A percentile compares a stretch with the other conserved stretches of the same genome.
phyloP scores from a whole-genome alignment of 148 eudicot species.

The Simmondsia chinensis region DNA sequence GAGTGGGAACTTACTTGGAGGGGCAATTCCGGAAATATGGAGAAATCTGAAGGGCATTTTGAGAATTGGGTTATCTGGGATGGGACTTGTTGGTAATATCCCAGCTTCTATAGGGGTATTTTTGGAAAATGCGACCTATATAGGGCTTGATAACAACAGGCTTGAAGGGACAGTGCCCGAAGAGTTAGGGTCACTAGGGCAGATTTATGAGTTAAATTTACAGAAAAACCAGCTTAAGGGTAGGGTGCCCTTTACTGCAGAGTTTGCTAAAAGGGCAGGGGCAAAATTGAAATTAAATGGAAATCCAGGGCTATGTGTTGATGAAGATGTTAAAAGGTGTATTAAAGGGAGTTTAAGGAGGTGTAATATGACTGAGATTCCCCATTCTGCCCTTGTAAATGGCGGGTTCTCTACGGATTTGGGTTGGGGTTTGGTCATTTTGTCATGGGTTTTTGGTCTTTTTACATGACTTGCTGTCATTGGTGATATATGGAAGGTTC shows the following conservation, averaged over 20 bases:
- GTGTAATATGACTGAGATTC: slow-evolving; percentile 22
- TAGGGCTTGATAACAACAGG: slow-evolving; percentile 59
- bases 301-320: slow-evolving; percentile 52
- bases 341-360: slow-evolving; percentile 21
- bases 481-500: too few species aligned
- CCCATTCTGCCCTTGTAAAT: slow-evolving; percentile 19
- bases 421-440: slow-evolving; percentile 1
- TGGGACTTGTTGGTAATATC: slow-evolving; percentile 60
- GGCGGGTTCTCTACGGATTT: slow-evolving; percentile 7
- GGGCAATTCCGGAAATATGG: slow-evolving; percentile 85
- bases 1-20: slow-evolving; percentile 79
- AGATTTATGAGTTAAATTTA: slow-evolving; percentile 56
- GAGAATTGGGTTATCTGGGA: slow-evolving; percentile 51
- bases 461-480: neutral
- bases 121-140: slow-evolving; percentile 37
- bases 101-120: slow-evolving; percentile 69
- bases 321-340: slow-evolving; percentile 24
- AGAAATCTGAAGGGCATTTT: slow-evolving; percentile 51
- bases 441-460: slow-evolving; percentile 12
- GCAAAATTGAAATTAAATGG: slow-evolving; percentile 56
- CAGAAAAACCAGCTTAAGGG: slow-evolving; percentile 61
- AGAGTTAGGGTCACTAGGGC: slow-evolving; percentile 50
- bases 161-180: slow-evolving; percentile 56
- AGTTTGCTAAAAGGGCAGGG: slow-evolving; percentile 34
- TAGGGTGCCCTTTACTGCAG: slow-evolving; percentile 43